phyloP scores from a whole-genome alignment of 1,284 basidiomycete species.

The Cryptococcus floricola region DNA sequence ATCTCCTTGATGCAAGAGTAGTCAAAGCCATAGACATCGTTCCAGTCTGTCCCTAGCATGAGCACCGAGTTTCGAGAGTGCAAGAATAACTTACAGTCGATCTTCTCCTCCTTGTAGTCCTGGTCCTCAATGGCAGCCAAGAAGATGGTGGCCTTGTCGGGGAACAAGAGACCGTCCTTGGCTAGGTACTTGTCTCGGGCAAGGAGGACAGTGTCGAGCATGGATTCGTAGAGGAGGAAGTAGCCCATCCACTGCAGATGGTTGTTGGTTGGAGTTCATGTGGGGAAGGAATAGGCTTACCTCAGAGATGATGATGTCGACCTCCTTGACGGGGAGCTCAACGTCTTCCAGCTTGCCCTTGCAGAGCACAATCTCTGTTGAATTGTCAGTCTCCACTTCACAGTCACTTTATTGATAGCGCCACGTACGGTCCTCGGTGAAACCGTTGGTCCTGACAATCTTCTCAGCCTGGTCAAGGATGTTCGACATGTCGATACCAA shows the following conservation, averaged over 20 bases:
- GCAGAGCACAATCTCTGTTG: conserved; percentile 80
- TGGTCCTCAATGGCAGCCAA: conserved; percentile 97
- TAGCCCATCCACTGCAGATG: conserved; percentile 49
- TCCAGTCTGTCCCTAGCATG: conserved; percentile 70
- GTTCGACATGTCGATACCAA: conserved; percentile 99
- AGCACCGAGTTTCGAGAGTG: not conserved
- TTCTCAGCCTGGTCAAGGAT: conserved; percentile 98
- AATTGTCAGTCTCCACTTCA: not conserved
- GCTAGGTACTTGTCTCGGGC: conserved; percentile 96
- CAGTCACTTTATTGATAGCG: not conserved
- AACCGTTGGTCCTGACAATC: conserved; percentile 94
- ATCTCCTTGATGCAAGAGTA: conserved; percentile 99
- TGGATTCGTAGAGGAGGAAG: conserved; percentile 85
- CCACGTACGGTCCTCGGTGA: conserved; percentile 69
- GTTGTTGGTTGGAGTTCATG: not conserved
- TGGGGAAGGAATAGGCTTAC: conserved; percentile 20
- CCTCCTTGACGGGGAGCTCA: conserved; percentile 76
- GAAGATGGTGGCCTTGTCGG: conserved; percentile 90
- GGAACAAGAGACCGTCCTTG: conserved; percentile 88
- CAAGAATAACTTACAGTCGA: conserved; percentile 71
- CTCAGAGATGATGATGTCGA: conserved; percentile 99
- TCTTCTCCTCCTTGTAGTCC: conserved; percentile 99
- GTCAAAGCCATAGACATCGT: conserved; percentile 99
- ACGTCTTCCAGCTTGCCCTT: conserved; percentile 98
- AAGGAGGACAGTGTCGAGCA: conserved; percentile 96